A percentile compares a stretch with the other conserved stretches of the same genome.
These are phyloP conservation scores for Candida albicans DNA, from an alignment of 1,139 yeast species.

Conservation along the genomic window DNA sequence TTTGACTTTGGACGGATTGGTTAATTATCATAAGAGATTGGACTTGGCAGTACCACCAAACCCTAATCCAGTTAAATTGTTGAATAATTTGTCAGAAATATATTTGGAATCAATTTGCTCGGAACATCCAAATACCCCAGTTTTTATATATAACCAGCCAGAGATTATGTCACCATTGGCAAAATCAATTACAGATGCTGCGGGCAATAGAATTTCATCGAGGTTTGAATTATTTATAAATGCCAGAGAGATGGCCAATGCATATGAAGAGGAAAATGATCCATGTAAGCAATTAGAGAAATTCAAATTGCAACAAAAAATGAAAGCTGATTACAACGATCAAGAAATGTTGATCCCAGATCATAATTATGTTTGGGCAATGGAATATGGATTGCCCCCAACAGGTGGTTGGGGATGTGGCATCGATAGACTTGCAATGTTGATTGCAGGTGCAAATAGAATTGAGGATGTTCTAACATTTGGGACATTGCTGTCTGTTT, in stretches of 20 bases:
- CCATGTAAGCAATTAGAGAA: slow-evolving; percentile 68
- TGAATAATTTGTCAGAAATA: slow-evolving; percentile 63
- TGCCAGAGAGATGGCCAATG: slow-evolving; percentile 84
- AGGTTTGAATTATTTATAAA: slow-evolving; percentile 83
- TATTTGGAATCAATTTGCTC: slow-evolving; percentile 65
- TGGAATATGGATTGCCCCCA: slow-evolving; percentile 96
- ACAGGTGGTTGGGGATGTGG: slow-evolving; percentile 99
- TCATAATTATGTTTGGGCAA: slow-evolving; percentile 62
- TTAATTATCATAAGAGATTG: slow-evolving; percentile 33
- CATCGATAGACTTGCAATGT: slow-evolving; percentile 83
- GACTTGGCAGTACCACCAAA: slow-evolving; percentile 41
- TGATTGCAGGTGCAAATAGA: slow-evolving; percentile 59
- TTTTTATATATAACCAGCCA: slow-evolving; percentile 83
- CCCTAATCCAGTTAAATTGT: slow-evolving; percentile 53
- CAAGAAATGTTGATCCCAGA: slow-evolving; percentile 72
- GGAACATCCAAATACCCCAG: slow-evolving; percentile 43
- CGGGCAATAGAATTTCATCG: slow-evolving; percentile 51
- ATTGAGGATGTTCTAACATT: slow-evolving; percentile 82
- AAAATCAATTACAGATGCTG: slow-evolving; percentile 48
- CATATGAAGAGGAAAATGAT: slow-evolving; percentile 94
- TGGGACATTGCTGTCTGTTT: slow-evolving; percentile 76
- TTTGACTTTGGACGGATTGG: slow-evolving; percentile 37
- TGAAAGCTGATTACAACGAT: slow-evolving; percentile 52
- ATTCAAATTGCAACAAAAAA: slow-evolving; percentile 55
- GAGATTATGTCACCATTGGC: slow-evolving; percentile 84